These are phyloP conservation scores for Zygoascus biomembranicola DNA, from an alignment of 805 yeast species.

Conservation along the genomic window DNA sequence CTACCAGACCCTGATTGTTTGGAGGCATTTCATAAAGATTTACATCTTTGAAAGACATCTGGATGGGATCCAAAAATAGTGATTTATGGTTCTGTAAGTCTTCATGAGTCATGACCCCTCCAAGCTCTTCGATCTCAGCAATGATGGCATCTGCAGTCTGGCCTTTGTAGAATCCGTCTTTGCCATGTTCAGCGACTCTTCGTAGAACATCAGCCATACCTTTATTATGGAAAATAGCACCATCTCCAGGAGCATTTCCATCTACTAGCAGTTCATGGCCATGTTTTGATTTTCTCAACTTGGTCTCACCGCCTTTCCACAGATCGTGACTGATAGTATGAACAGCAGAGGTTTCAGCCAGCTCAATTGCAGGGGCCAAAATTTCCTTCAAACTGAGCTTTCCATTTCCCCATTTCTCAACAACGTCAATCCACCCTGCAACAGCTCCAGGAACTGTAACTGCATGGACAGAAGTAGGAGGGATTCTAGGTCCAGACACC, in stretches of 20 bases:
- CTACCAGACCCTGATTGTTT: conserved; percentile 74
- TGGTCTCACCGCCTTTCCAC: conserved; percentile 39
- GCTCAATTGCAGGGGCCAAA: conserved; percentile 38
- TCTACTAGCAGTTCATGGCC: conserved; percentile 30
- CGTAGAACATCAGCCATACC: conserved; percentile 47
- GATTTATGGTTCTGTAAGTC: conserved; percentile 55
- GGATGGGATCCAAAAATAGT: conserved; percentile 58
- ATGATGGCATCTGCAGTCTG: conserved; percentile 60
- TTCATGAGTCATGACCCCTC: conserved; percentile 47
- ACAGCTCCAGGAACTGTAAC: conserved; percentile 74
- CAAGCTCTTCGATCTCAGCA: conserved; percentile 40
- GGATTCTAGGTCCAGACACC: conserved; percentile 42
- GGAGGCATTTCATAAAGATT: conserved; percentile 79
- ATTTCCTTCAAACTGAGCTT: conserved; percentile 50
- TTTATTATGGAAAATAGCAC: conserved; percentile 48
- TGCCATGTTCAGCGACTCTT: conserved; percentile 48
- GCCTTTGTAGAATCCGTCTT: conserved; percentile 62
- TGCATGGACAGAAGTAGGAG: conserved; percentile 44
- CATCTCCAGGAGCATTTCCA: conserved; percentile 45
- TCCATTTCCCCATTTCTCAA: conserved; percentile 65
- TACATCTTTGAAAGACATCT: conserved; percentile 36
- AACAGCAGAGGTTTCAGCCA: conserved; percentile 63
- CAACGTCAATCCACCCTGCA: conserved; percentile 71
- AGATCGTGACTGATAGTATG: conserved; percentile 45
- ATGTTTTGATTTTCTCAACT: conserved; percentile 30